Evolutionary conservation across 169 alveolate species (phyloP), one percentile per base, ranked within the genome.

Genomic region (Theileria equi): DNA sequence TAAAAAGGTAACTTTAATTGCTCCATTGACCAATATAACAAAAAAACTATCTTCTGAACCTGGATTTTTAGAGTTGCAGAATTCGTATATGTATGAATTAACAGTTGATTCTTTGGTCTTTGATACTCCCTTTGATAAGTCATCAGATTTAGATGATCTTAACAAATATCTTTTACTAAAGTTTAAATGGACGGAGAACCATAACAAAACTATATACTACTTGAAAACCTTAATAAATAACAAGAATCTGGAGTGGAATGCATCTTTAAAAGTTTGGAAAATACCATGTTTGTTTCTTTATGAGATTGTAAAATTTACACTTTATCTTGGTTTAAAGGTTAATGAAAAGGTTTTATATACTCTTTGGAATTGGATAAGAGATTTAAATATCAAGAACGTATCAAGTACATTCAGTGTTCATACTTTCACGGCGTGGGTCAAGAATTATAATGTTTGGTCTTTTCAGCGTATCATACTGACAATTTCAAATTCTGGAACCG

Each of bases 171-270:
- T 69, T 28, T 19, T 19, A 13, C 6, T 74, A 1, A 74, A 63
- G 38, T 3, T 64, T 1, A 64, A 52, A 31, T 66, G 81, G 86
- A 58, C 81, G 11, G 81, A 67, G 29, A 38, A 67, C 19, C 68
- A 67, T 29, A 77, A 77, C 45, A 43, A 48, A 45, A 50, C 52
- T 34, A 43, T 77, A 11, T 77, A 21, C 40, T 77, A 67, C 52
- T 64, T 77, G 43, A 77, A 77, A 48, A 49, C 77, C 8, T 35
- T 77, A 17, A 41, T 77, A 28, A 45, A 38, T 32, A n/a, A 66
- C 48, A 65, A 60, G 69, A 54, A 48, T 47, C 13, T 68, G 49
- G 64, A 48, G 21, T 77, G 86, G 86, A 74, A 55, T 7, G 16
- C 31, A 17, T 69, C 55, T 3, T n/a, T n/a, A 32, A 77, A 77